A percentile compares a stretch with the other conserved stretches of the same genome.
These are phyloP conservation scores for Anacardium occidentale DNA, from an alignment of 345 rosid species.

Conservation along the genomic window DNA sequence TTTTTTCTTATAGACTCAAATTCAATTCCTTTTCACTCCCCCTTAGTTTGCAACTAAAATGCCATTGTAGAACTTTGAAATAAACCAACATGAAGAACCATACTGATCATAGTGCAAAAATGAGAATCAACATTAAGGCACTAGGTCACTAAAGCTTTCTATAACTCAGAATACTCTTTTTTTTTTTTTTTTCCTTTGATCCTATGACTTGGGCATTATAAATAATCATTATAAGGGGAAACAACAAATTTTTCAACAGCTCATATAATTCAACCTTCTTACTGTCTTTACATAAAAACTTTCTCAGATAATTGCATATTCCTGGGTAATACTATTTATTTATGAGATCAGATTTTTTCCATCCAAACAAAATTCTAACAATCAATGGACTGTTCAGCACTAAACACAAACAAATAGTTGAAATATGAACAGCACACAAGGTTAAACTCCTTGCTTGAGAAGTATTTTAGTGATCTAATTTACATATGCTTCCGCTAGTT, in stretches of 20 bases:
- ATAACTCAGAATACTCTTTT: neutral
- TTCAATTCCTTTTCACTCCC: neutral
- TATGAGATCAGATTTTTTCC: neutral
- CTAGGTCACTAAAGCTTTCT: neutral
- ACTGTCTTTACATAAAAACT: neutral
- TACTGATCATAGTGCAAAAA: neutral
- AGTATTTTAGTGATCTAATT: neutral
- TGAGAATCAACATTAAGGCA: neutral
- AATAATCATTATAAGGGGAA: neutral
- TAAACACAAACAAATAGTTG: neutral
- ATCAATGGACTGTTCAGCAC: neutral
- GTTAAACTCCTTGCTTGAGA: neutral
- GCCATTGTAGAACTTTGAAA: neutral
- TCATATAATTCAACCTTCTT: neutral
- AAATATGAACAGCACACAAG: neutral
- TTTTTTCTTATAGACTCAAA: neutral
- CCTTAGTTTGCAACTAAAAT: neutral
- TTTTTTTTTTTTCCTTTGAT: neutral
- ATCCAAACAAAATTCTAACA: neutral
- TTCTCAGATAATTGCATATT: neutral
- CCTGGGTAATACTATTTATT: too few relatives aligned
- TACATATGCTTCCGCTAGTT: neutral
- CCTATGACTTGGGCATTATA: neutral
- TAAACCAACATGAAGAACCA: neutral
- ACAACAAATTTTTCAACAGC: neutral